Percentiles rank a stretch among this genome's conserved stretches.
Evolutionary conservation across 331 rosid species (phyloP).

Genomic region (Dryas integrifolia): DNA sequence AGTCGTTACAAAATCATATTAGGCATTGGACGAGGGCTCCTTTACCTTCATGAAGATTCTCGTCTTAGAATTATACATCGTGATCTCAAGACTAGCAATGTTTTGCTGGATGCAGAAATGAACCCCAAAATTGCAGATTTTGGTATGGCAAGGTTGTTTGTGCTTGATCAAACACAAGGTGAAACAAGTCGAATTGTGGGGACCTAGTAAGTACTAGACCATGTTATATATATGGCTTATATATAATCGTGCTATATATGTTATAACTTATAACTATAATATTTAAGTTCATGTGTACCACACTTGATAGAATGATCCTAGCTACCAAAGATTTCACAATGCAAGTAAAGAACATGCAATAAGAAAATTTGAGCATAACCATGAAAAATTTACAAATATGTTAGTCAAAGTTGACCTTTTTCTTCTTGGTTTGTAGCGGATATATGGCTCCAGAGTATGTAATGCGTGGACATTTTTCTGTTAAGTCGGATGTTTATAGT

Average conservation of each 20-base stretch:
- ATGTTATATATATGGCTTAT: not conserved
- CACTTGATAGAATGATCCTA: too few relatives aligned
- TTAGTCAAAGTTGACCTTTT: not conserved
- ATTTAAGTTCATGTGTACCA: too few relatives aligned
- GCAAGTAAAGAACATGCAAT: too few relatives aligned
- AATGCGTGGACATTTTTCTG: conserved; percentile 37
- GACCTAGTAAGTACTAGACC: conserved; percentile 39
- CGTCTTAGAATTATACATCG: conserved; percentile 38
- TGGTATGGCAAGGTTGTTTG: conserved; percentile 46
- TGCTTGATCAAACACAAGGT: conserved; percentile 36
- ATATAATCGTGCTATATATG: too few relatives aligned
- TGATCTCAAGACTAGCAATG: conserved; percentile 48
- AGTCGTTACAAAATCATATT: conserved; percentile 36
- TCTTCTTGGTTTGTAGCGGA: conserved; percentile 22
- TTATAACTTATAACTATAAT: too few relatives aligned
- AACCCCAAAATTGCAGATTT: conserved; percentile 58
- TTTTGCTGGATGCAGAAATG: conserved; percentile 39
- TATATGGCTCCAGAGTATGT: conserved; percentile 51
- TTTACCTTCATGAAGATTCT: conserved; percentile 63
- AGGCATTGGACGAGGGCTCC: conserved; percentile 46
- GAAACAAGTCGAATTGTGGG: conserved; percentile 38
- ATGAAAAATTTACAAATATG: too few relatives aligned
- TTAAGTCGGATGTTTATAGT: conserved; percentile 43
- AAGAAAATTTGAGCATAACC: too few relatives aligned
- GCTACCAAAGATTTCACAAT: too few relatives aligned